A percentile compares a stretch with the other conserved stretches of the same genome.
These are phyloP conservation scores for Przewalskia tangutica DNA, from an alignment of 257 asterid species.

Conservation along the genomic window DNA sequence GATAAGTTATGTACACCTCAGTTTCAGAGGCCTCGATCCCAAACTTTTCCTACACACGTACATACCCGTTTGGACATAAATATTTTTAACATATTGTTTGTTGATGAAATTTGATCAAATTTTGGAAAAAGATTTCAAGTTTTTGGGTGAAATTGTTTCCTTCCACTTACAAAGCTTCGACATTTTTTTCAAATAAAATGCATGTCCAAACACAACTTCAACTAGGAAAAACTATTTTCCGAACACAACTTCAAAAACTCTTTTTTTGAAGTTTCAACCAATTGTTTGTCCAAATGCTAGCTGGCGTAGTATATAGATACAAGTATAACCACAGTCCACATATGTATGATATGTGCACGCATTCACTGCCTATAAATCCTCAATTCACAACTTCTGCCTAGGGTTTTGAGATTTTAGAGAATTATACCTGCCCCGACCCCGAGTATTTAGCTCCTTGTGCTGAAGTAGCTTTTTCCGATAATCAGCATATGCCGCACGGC, in stretches of 20 bases:
- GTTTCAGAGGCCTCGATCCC: neutral
- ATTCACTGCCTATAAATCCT: neutral
- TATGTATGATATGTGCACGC: neutral
- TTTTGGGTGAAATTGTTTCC: too few species aligned
- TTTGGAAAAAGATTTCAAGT: too few species aligned
- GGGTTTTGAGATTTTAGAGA: constrained; percentile 19
- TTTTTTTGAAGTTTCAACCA: too few species aligned
- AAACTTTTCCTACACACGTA: neutral
- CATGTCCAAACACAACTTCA: too few species aligned
- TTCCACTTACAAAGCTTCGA: too few species aligned
- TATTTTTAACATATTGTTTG: too few species aligned
- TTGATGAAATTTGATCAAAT: too few species aligned
- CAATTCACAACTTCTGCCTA: neutral
- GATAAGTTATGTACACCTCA: neutral
- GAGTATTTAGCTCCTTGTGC: constrained; percentile 63
- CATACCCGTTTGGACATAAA: too few species aligned
- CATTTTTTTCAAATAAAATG: too few species aligned
- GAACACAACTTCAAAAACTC: too few species aligned
- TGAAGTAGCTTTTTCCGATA: constrained; percentile 54
- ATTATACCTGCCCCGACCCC: constrained; percentile 46
- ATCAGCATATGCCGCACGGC: constrained; percentile 36
- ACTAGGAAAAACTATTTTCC: too few species aligned
- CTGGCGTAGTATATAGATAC: neutral
- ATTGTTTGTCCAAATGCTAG: too few species aligned
- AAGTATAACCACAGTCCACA: neutral